These are phyloP conservation scores for Collybia sordida DNA, from an alignment of 768 basidiomycete species.

Conservation along the genomic window DNA sequence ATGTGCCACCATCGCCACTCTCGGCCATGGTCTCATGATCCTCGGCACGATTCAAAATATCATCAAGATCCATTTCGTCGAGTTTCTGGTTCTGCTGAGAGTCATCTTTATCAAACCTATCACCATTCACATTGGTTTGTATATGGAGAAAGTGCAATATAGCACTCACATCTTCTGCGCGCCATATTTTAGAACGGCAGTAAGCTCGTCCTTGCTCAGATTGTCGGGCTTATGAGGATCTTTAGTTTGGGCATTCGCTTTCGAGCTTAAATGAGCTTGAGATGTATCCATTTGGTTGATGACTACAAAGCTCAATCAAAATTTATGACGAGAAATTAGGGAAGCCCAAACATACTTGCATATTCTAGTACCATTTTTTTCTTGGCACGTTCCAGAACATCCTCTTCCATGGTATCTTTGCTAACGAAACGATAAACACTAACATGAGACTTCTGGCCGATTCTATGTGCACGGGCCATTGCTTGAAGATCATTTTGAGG, in stretches of 20 bases:
- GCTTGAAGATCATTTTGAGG: constrained; percentile 98
- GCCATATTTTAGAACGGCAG: constrained; percentile 97
- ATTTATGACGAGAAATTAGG: background rate
- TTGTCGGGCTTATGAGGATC: constrained; percentile 77
- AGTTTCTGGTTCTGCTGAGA: constrained; percentile 90
- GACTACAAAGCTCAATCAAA: constrained; percentile 50
- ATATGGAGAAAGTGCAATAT: constrained; percentile 5
- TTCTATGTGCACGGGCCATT: constrained; percentile 98
- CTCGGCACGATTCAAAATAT: constrained; percentile 95
- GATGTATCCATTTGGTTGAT: constrained; percentile 99
- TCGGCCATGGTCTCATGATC: constrained; percentile 92
- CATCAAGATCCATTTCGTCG: constrained; percentile 98
- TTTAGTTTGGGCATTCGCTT: constrained; percentile 56
- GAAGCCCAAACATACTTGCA: constrained; percentile 79
- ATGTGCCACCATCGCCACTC: constrained; percentile 81
- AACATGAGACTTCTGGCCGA: constrained; percentile 98
- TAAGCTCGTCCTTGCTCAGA: constrained; percentile 93
- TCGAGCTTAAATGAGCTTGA: constrained; percentile 91
- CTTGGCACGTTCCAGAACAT: constrained; percentile 95
- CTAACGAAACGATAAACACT: constrained; percentile 98
- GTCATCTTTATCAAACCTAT: constrained; percentile 97
- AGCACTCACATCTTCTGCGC: constrained; percentile 88
- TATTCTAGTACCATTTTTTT: constrained; percentile 99
- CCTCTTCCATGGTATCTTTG: constrained; percentile 99
- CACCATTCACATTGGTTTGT: constrained; percentile 11